phyloP scores from a whole-genome alignment of 768 basidiomycete species.

The Russula sp. region DNA sequence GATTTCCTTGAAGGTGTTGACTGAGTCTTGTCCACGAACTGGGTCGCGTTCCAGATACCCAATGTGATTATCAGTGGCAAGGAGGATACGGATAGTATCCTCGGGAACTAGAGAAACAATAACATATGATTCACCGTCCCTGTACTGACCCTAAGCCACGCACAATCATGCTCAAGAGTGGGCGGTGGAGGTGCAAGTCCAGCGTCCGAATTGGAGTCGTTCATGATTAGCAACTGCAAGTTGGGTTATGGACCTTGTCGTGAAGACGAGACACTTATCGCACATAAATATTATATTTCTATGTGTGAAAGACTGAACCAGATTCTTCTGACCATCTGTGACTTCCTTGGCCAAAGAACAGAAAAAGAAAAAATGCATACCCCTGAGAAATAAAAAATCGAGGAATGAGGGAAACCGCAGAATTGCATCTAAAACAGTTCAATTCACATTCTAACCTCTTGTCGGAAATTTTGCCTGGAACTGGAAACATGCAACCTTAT shows the following conservation, averaged over 20 bases:
- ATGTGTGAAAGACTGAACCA: no score
- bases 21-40: conserved; percentile 87
- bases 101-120: conserved; percentile 37
- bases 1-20: conserved; percentile 93
- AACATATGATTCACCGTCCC: not conserved
- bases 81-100: conserved; percentile 72
- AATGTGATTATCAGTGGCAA: conserved; percentile 95
- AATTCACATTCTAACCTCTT: no score
- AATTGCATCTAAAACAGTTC: no score
- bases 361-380: no score
- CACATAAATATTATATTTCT: not conserved
- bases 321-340: no score
- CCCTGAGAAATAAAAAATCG: no score
- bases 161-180: conserved; percentile 9
- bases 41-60: conserved; percentile 95
- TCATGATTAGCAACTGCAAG: not conserved
- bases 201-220: not conserved
- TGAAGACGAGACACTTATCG: not conserved
- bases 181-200: conserved; percentile 5
- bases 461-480: no score
- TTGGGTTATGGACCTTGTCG: no score
- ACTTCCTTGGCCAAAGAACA: no score
- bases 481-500: no score
- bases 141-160: not conserved
- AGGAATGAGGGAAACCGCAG: no score